These are phyloP conservation scores for Fusarium sp. DNA, from an alignment of 2,329 filamentous ascomycete species.

Conservation along the genomic window DNA sequence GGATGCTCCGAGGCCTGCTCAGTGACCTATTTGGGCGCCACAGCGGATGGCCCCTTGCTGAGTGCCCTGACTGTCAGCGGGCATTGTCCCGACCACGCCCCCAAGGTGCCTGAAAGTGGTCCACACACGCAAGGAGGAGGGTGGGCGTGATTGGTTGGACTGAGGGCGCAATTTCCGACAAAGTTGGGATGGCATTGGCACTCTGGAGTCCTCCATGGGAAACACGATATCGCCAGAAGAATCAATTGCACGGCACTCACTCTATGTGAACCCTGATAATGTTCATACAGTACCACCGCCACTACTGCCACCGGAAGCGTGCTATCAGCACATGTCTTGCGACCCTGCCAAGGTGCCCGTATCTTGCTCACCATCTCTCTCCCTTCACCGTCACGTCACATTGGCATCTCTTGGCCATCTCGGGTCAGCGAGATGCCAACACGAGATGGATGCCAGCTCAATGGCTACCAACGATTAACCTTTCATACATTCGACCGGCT, in stretches of 20 bases:
- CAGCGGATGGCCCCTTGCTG: constrained; percentile 2
- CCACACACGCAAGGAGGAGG: not conserved
- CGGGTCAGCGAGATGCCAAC: not conserved
- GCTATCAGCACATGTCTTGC: not conserved
- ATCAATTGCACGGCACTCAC: not conserved
- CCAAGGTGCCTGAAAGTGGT: constrained; percentile 31
- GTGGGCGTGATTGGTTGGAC: constrained; percentile 19
- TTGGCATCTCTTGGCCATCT: not conserved
- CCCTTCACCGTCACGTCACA: not conserved
- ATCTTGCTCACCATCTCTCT: not conserved
- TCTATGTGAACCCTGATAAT: not conserved
- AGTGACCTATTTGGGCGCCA: constrained; percentile 5
- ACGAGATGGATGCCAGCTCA: not conserved
- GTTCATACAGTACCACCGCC: not conserved
- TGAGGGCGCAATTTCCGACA: constrained; percentile 41
- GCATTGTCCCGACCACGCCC: constrained; percentile 10
- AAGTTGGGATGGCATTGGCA: not conserved
- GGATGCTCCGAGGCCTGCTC: not conserved
- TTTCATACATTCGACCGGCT: not conserved
- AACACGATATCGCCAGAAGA: not conserved
- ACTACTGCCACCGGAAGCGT: not conserved
- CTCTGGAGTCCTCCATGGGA: not conserved
- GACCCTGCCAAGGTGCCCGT: not conserved
- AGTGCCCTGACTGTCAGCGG: not conserved
- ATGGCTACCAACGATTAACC: not conserved